Conservation (phyloP, 1,139 yeast genomes). For the Diutina neorugosa region DNA sequence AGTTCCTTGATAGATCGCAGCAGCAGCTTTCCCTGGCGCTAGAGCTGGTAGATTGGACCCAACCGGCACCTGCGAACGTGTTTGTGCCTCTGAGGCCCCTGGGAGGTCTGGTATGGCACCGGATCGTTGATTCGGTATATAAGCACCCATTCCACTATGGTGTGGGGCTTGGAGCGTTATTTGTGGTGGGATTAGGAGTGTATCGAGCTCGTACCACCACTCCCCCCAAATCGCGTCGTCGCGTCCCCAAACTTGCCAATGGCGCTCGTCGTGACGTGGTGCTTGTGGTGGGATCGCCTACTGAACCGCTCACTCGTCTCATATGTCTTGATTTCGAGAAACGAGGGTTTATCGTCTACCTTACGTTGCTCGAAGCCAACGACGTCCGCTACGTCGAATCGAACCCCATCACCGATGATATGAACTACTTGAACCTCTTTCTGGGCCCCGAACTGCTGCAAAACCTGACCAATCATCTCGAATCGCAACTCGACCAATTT, state of each 20-base stretch:
- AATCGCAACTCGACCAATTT: slow-evolving; percentile 20
- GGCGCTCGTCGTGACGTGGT: slow-evolving; percentile 73
- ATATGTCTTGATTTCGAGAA: slow-evolving; percentile 64
- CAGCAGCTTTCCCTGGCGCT: neutral
- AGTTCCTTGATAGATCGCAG: neutral
- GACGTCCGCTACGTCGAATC: slow-evolving; percentile 49
- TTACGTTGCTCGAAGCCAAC: slow-evolving; percentile 54
- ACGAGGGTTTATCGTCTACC: slow-evolving; percentile 70
- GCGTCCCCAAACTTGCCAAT: slow-evolving; percentile 50
- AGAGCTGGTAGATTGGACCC: neutral
- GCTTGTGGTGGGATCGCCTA: slow-evolving; percentile 63
- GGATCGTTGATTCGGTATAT: neutral
- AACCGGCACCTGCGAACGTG: neutral
- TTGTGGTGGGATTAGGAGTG: neutral
- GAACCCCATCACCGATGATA: slow-evolving; percentile 41
- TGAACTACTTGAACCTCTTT: slow-evolving; percentile 30
- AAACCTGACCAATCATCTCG: neutral
- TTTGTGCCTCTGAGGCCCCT: neutral
- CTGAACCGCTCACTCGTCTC: slow-evolving; percentile 60
- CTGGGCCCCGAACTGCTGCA: slow-evolving; percentile 6
- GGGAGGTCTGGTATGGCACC: neutral
- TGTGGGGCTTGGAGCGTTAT: neutral
- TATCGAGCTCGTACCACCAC: neutral
- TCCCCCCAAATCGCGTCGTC: slow-evolving; percentile 18
- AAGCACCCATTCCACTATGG: neutral